These are phyloP conservation scores for Heliamphora pulchella DNA, from an alignment of 179 eudicot species.

Conservation along the genomic window DNA sequence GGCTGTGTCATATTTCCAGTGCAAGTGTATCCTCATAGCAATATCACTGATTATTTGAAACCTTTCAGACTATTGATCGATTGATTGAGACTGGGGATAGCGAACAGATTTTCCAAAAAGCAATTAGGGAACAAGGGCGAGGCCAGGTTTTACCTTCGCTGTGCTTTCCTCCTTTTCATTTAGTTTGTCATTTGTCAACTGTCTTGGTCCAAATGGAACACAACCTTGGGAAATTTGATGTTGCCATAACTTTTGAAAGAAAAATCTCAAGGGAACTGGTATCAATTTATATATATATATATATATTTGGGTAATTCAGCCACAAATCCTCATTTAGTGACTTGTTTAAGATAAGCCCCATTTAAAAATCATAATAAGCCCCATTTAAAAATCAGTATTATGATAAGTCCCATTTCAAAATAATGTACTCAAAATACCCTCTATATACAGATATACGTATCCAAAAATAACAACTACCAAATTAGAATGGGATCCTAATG, in stretches of 20 bases:
- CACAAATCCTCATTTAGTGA: too few relatives aligned
- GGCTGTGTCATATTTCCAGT: conserved; percentile 6
- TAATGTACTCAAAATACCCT: too few relatives aligned
- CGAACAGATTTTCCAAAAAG: conserved; percentile 93
- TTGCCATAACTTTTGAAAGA: not conserved
- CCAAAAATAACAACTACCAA: too few relatives aligned
- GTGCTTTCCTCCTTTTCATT: not conserved
- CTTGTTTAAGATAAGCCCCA: too few relatives aligned
- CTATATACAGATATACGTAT: too few relatives aligned
- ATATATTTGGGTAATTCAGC: too few relatives aligned
- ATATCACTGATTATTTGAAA: conserved; percentile 17
- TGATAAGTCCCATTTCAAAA: too few relatives aligned
- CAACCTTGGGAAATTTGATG: not conserved
- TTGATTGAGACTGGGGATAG: conserved; percentile 96
- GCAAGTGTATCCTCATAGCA: conserved; percentile 8
- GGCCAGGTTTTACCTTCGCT: conserved; percentile 61
- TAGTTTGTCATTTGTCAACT: not conserved
- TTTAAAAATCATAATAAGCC: too few relatives aligned
- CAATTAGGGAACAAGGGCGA: conserved; percentile 95
- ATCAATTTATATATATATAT: too few relatives aligned
- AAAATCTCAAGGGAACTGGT: not conserved
- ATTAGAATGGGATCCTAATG: too few relatives aligned
- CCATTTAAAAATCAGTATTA: too few relatives aligned
- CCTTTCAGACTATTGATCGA: conserved; percentile 70
- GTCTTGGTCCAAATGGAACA: not conserved